Evolutionary conservation across 2,329 filamentous ascomycete genomes (phyloP), one percentile per base, ranked within the genome.

Genomic region (Penicillium fuscoglaucum): DNA sequence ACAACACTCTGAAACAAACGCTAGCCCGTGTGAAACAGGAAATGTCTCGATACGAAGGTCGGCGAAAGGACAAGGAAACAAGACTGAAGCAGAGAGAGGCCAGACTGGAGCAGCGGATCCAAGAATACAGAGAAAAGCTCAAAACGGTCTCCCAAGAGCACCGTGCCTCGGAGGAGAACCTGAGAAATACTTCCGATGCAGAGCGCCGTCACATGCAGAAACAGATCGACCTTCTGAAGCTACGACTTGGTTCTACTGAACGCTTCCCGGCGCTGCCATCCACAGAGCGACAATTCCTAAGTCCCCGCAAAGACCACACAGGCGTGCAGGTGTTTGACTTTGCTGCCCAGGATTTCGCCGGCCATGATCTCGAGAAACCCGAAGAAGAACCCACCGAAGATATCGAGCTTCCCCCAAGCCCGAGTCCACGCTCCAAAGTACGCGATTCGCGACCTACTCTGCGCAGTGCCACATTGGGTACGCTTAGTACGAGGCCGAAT

Each of bases 1-100:
- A 80, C 49, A 50, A 60, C 9, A 66, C 67, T 1, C 68, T 80
- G 48, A 79, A 79, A 57, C 71, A 73, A 45, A 76, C 68, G 9
- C 65, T 79, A 26, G 70, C 74, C 13, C 70, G 75, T 15, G 69
- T 77, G 39, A 79, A 79, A 61, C 70, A 73, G 52, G 76, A 78
- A 52, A 77, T 78, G 70, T 71, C 67, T 29, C 74, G 73, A 51
- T 78, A 78, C 45, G 76, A 78, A 56, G 73, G 70, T 21, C 70
- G 76, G 26, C 75, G 78, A 56, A 74, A 76, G 49, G 72, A 77
- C 24, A 76, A 77, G 53, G 78, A 79, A 64, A 69, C 69, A 8
- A 76, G 70, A 52, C 61, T 78, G 24, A 78, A 76, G 60, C 70
- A 75, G 49, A 70, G 74, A 55, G 76, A 78, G 41, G 63, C 69